phyloP scores from a whole-genome alignment of 345 rosid genomes.

The Eucalyptus pauciflora region DNA sequence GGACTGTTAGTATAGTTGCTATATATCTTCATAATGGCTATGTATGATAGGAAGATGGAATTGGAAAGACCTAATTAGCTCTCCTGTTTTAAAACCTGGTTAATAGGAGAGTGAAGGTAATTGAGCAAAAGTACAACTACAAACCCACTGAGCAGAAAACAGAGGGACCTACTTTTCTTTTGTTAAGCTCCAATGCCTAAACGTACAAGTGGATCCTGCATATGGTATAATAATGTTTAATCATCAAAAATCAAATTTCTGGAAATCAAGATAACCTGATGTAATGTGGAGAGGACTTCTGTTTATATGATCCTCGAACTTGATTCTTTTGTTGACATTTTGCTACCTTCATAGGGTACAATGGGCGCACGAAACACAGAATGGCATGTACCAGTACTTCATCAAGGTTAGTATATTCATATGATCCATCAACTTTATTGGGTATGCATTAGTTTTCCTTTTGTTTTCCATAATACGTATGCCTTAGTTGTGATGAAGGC shows the following conservation, averaged over 20 bases:
- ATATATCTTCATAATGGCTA: background rate
- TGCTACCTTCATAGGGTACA: constrained; percentile 38
- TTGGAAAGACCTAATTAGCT: background rate
- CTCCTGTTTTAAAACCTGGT: background rate
- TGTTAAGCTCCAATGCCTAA: background rate
- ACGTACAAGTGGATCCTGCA: background rate
- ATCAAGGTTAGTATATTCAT: constrained; percentile 40
- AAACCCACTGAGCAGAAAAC: background rate
- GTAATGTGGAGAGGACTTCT: background rate
- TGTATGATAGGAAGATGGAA: background rate
- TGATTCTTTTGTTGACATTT: background rate
- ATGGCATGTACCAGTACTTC: constrained; percentile 59
- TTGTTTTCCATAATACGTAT: background rate
- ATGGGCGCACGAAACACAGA: constrained; percentile 37
- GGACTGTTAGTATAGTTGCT: background rate
- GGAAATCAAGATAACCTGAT: background rate
- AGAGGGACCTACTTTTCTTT: background rate
- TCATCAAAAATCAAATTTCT: background rate
- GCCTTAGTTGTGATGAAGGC: background rate
- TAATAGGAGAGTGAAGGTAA: background rate
- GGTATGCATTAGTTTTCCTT: background rate
- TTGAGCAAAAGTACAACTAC: background rate
- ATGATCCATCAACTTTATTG: background rate
- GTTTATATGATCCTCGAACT: background rate
- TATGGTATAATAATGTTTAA: background rate